phyloP scores from a whole-genome alignment of 805 yeast genomes.

The Lipomyces lipofer region DNA sequence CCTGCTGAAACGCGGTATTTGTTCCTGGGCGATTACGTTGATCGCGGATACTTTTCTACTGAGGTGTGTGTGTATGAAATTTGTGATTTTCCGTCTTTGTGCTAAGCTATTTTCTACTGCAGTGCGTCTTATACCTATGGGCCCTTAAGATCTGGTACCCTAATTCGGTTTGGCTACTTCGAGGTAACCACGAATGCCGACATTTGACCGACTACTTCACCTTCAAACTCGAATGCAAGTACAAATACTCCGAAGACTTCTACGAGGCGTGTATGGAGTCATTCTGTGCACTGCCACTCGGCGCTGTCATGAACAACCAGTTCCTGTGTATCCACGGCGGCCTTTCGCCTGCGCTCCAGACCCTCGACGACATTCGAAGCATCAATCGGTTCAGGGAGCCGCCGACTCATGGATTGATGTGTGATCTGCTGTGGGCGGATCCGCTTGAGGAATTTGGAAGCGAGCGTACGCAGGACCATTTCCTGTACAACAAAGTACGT shows the following conservation, averaged over 20 bases:
- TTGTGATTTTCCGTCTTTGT: background rate
- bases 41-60: slow-evolving; percentile 86
- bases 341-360: slow-evolving; percentile 76
- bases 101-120: background rate
- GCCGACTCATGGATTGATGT: slow-evolving; percentile 90
- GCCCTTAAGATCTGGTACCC: slow-evolving; percentile 77
- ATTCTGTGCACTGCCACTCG: slow-evolving; percentile 85
- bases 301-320: slow-evolving; percentile 90
- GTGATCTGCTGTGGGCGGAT: slow-evolving; percentile 95
- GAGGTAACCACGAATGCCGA: slow-evolving; percentile 95
- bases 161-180: slow-evolving; percentile 68
- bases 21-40: slow-evolving; percentile 93
- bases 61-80: slow-evolving; percentile 51
- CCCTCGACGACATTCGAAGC: slow-evolving; percentile 64
- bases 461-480: slow-evolving; percentile 46
- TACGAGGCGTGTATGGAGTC: slow-evolving; percentile 75
- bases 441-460: slow-evolving; percentile 88
- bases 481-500: slow-evolving; percentile 68
- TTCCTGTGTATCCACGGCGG: slow-evolving; percentile 98
- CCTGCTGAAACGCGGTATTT: slow-evolving; percentile 75
- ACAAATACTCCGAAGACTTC: slow-evolving; percentile 66
- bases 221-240: slow-evolving; percentile 83
- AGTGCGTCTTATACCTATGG: slow-evolving; percentile 61
- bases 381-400: slow-evolving; percentile 87
- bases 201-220: slow-evolving; percentile 94